Conservation (phyloP, 805 yeast genomes). For the Zygotorulaspora florentina region DNA sequence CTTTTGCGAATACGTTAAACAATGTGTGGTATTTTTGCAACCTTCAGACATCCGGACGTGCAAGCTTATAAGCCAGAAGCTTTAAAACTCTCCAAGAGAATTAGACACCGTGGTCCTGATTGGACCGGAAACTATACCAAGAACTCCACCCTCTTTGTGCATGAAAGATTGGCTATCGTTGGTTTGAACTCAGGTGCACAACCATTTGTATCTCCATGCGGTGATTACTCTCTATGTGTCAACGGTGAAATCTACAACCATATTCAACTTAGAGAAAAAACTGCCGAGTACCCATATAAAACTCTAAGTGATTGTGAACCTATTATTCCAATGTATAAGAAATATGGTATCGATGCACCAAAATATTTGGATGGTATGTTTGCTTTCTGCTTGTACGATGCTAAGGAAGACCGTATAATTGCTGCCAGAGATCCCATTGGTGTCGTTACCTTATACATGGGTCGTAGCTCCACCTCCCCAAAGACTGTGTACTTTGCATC, state of each 20-base stretch:
- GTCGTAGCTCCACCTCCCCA: constrained; percentile 65
- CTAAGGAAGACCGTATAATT: constrained; percentile 73
- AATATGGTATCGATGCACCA: constrained; percentile 88
- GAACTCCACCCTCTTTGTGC: constrained; percentile 80
- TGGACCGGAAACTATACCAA: constrained; percentile 89
- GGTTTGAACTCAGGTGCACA: constrained; percentile 98
- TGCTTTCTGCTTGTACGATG: constrained; percentile 89
- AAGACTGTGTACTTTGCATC: constrained; percentile 84
- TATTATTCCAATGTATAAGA: constrained; percentile 85
- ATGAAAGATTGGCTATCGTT: constrained; percentile 96
- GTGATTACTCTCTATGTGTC: constrained; percentile 69
- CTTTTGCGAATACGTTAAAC: constrained; percentile 4
- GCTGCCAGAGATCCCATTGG: constrained; percentile 99
- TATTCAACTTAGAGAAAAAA: constrained; percentile 75
- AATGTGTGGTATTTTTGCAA: constrained; percentile 99
- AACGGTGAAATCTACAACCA: constrained; percentile 99
- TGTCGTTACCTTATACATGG: constrained; percentile 93
- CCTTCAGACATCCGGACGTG: constrained; percentile 75
- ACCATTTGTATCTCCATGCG: constrained; percentile 84
- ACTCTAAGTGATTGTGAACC: constrained; percentile 96
- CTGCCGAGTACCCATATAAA: constrained; percentile 68
- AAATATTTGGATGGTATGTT: constrained; percentile 96
- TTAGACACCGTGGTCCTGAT: constrained; percentile 99
- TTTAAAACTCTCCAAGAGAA: constrained; percentile 81
- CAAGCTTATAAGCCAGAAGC: constrained; percentile 82